Evolutionary conservation across 176 grass and related monocot species (phyloP), one percentile per base, ranked within the genome.

Genomic region (Luzula sylvatica): DNA sequence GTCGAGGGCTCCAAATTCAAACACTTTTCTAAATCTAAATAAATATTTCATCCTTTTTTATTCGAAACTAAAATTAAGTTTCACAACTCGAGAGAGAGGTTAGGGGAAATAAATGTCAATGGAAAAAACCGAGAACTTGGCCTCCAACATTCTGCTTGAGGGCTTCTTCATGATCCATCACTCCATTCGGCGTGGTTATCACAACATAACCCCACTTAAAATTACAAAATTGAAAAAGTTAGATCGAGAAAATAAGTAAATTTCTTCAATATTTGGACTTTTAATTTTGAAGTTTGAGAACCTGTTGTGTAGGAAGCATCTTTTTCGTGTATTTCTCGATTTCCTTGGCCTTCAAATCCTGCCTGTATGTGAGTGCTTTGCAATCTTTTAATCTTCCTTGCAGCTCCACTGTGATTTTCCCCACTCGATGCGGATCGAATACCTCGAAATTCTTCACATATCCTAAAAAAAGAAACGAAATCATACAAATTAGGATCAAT

Each of bases 131-230:
- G 44, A 86, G 92, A 50, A 98, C 85, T 68, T 90, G 92, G 15
- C 92, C 92, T 7, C 92, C 92, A 0, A 98, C 78, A 11, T 87
- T 90, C 63, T 86, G 85, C 48, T 56, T 82, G 38, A 98, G 82
- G 52, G 85, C 81, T 77, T 98, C 85, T 51, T 98, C 92, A 26
- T 98, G 92, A 77, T 98, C 92, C 69, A 98, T 68, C 46, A 98
- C 81, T 43, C 78, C 81, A 51, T 86, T 90, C 17, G 92, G 78
- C 26, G 85, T 90, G 42, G 92, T 90, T 59, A 98, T 67, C 68
- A 86, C 85, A 52, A 90, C 85, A 77, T 96, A 96, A 50, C 81
- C 92, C 92, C 85, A 86, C 92, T 98, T 71, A 80, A 26, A 45
- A 67, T 13, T 20, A 26, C 4, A 74, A 5, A 19, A 50, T 14